Evolutionary conservation across 257 asterid genomes (phyloP), one percentile per base, ranked within the genome.

Genomic region (Solanum pinnatisectum): DNA sequence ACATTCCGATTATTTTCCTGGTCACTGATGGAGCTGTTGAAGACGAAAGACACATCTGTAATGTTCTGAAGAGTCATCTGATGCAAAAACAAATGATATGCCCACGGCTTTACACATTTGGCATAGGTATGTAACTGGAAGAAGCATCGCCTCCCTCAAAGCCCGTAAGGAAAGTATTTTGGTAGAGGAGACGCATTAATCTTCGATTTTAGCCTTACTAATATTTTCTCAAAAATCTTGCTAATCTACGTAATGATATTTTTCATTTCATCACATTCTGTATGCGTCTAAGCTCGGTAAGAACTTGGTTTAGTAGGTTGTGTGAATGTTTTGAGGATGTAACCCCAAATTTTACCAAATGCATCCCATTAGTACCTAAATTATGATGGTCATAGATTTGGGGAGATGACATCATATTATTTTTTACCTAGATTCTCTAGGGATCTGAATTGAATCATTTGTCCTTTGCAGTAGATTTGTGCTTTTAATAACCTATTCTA

Each of bases 1-100:
- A 93, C 39, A 84, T 94, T 87, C 98, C 99, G 71, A 71, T 93
- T 85, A 91, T 97, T 88, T 88, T 96, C 73, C 98, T 97, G n/a
- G 89, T 97, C 73, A 97, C 99, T 72, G 99, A 97, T 90, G 99
- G 99, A 78, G 92, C 98, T 88, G 98, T 95, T 85, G 96, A 95
- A 91, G 95, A 96, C 86, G 99, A 97, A 94, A 94, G 93, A 91
- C 91, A 90, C 86, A 96, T 97, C 83, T 96, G 97, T 88, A 93
- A 94, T 78, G 90, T 88, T 33, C 83, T 94, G 96, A 93, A 93
- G 92, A 87, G 90, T 59, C 91, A 88, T 88, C 89, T 95, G 84
- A 83, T 87, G 85, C 90, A 91, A 88, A 84, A 89, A 71, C 91
- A 91, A 86, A 88, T 90, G 15, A 39, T 92, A 84, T 84, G 87